Evolutionary conservation across 495 filamentous ascomycete species (phyloP), one percentile per base, ranked within the genome.

Genomic region (Podospora pseudocomata): DNA sequence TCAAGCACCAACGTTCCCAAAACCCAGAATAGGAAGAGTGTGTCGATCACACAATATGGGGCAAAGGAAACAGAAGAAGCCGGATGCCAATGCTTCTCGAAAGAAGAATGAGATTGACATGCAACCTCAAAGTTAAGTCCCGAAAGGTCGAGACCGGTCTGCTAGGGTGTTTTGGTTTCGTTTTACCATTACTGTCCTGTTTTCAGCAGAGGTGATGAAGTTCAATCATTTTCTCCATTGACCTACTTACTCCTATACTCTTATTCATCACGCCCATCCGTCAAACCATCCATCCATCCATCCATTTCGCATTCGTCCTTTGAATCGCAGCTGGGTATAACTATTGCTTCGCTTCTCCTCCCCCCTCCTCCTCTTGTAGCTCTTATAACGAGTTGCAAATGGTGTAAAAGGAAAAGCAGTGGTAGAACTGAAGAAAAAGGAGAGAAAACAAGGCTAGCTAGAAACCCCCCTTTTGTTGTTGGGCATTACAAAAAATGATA

Each of bases 391-490:
- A 49, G 39, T 49, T 16, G 39, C 7, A 49, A 11, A 13, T 16
- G 39, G 32, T 2, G 20, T n/a, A 27, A 5, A 65, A 58, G 27
- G 34, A 5, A 20, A 58, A 23, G 55, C 28, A 64, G 16, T 64
- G 61, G 19, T 60, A 32, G n/a, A 18, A 57, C 34, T 15, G 20
- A 39, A 49, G 34, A 62, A 13, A 28, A 66, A 66, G 13, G 16
- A 34, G 5, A 61, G 9, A 32, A 65, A 32, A 66, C n/a, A 64
- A n/a, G 13, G 28, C 39, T 64, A 64, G 16, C 7, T 27, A 65
- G 39, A 49, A 49, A 49, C 13, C 39, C 15, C 54, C 64, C 44
- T 54, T 54, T 54, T 65, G 32, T 65, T 30, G 27, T 60, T 67
- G 65, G 60, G 19, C 56, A n/a, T 26, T 28, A 28, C 16, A 61